phyloP scores from a whole-genome alignment of 1,284 basidiomycete genomes.

The Ustilago tritici region DNA sequence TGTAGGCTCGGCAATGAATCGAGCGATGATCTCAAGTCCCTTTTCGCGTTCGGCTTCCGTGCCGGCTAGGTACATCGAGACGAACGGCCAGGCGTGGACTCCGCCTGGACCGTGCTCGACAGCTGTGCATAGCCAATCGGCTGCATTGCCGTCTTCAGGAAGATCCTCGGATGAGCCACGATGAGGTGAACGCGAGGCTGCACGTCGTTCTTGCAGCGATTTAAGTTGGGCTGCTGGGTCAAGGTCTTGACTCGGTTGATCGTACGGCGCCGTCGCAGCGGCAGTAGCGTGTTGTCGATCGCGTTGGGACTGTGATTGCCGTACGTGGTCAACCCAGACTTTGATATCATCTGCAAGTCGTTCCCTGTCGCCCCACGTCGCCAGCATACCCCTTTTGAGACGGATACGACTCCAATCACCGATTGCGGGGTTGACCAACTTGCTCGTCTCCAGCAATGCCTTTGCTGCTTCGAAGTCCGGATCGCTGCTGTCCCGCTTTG shows the following conservation, averaged over 20 bases:
- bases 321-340: slow-evolving; percentile 54
- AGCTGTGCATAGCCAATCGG: slow-evolving; percentile 52
- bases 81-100: slow-evolving; percentile 69
- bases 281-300: neutral
- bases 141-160: slow-evolving; percentile 5
- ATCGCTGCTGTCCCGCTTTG: slow-evolving; percentile 14
- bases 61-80: slow-evolving; percentile 65
- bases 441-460: slow-evolving; percentile 46
- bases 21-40: slow-evolving; percentile 62
- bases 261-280: slow-evolving; percentile 4
- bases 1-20: slow-evolving; percentile 48
- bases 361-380: slow-evolving; percentile 65
- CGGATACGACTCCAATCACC: slow-evolving; percentile 63
- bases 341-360: slow-evolving; percentile 64
- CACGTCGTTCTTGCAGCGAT: slow-evolving; percentile 41
- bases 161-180: neutral
- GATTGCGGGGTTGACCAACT: slow-evolving; percentile 59
- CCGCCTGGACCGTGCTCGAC: slow-evolving; percentile 64
- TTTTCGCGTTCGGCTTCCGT: slow-evolving; percentile 61
- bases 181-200: slow-evolving; percentile 37
- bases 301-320: slow-evolving; percentile 19
- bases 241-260: slow-evolving; percentile 38
- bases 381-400: slow-evolving; percentile 56
- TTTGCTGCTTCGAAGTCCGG: slow-evolving; percentile 37
- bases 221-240: slow-evolving; percentile 14